These are phyloP conservation scores for Melaleuca quinquenervia DNA, from an alignment of 345 rosid genomes.

Conservation along the genomic window DNA sequence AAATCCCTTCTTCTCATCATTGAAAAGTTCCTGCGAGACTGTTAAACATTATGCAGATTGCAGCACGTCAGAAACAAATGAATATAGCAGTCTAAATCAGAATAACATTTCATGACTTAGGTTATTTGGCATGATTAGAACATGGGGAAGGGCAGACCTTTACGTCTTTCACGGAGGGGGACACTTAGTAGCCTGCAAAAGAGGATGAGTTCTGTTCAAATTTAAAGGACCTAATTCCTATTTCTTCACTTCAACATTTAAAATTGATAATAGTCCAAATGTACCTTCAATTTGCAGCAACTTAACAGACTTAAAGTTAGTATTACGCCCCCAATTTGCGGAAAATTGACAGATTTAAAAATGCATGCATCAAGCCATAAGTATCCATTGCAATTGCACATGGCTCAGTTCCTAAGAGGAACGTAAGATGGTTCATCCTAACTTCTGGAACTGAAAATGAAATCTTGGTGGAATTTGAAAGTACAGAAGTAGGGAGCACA, in stretches of 20 bases:
- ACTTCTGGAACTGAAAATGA: neutral
- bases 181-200: constrained; percentile 48
- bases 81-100: neutral
- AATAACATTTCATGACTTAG: neutral
- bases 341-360: neutral
- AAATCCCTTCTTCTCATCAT: constrained; percentile 50
- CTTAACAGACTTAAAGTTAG: neutral
- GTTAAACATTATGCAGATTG: neutral
- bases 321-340: neutral
- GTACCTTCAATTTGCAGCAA: neutral
- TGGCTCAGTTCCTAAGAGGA: neutral
- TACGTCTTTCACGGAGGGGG: constrained; percentile 62
- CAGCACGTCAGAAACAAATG: neutral
- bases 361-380: neutral
- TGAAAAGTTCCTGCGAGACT: constrained; percentile 61
- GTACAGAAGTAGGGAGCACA: neutral
- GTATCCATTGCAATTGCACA: neutral
- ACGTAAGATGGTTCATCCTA: neutral
- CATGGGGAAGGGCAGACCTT: constrained; percentile 21
- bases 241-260: neutral
- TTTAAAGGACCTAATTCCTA: neutral
- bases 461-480: neutral
- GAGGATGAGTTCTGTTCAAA: neutral
- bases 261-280: neutral
- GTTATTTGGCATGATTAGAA: neutral